Percentiles rank a stretch among this genome's conserved stretches.
These are phyloP conservation scores for Rhynchosporium agropyri DNA, from an alignment of 2,329 filamentous ascomycete species.

Conservation along the genomic window DNA sequence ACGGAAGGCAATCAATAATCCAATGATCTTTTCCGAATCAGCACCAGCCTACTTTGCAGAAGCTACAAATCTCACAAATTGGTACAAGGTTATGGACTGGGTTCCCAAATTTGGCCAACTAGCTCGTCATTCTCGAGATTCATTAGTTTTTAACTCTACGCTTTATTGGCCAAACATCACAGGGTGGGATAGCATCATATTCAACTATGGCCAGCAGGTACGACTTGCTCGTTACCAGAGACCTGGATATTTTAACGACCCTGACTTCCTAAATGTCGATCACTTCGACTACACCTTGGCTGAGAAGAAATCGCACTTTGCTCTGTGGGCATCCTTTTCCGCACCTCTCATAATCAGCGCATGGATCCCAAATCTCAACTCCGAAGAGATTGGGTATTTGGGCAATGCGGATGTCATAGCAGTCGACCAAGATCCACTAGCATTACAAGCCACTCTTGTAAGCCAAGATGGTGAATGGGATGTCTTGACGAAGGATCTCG, in stretches of 20 bases:
- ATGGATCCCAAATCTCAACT: conserved; percentile 43
- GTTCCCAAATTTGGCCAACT: conserved; percentile 44
- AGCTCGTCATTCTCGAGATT: conserved; percentile 43
- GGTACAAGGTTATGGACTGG: conserved; percentile 52
- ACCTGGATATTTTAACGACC: conserved; percentile 45
- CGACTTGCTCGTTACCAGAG: conserved; percentile 40
- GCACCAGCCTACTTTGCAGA: conserved; percentile 55
- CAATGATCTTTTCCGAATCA: conserved; percentile 43
- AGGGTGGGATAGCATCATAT: conserved; percentile 51
- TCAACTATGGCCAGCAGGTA: conserved; percentile 49
- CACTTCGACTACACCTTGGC: conserved; percentile 35
- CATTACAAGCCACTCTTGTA: conserved; percentile 47
- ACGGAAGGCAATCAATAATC: conserved; percentile 24
- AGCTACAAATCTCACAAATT: conserved; percentile 45
- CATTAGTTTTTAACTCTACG: conserved; percentile 36
- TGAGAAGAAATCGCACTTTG: conserved; percentile 39
- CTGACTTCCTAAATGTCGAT: conserved; percentile 39
- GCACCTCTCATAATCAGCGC: conserved; percentile 39
- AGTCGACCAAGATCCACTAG: conserved; percentile 38
- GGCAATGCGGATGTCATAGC: conserved; percentile 42
- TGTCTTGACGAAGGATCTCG: conserved; percentile 50
- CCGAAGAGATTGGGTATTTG: conserved; percentile 44
- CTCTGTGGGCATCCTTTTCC: conserved; percentile 38
- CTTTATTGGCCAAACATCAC: conserved; percentile 37
- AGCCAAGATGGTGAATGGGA: conserved; percentile 49